Conservation (phyloP, 352 stramenopile species). For the Elongisporangium senticosum region DNA sequence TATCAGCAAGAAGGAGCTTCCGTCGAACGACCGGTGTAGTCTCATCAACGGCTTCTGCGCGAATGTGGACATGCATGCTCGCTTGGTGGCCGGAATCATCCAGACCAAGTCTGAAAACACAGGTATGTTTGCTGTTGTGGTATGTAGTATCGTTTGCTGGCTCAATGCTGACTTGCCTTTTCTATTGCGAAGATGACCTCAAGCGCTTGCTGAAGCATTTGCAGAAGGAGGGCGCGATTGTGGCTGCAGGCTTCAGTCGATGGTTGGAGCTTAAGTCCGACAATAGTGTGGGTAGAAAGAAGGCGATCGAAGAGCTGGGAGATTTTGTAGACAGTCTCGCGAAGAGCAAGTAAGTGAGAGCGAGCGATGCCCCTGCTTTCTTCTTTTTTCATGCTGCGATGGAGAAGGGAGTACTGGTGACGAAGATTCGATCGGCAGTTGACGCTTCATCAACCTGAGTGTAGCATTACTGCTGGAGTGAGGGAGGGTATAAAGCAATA, state of each 20-base stretch:
- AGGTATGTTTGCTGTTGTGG: conserved; percentile 19
- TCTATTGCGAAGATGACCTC: conserved; percentile 32
- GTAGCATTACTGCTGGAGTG: too few relatives aligned
- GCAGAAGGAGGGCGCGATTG: conserved; percentile 52
- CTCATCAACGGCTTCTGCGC: conserved; percentile 71
- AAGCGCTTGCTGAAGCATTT: conserved; percentile 68
- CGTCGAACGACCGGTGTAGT: conserved; percentile 55
- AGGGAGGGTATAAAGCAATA: too few relatives aligned
- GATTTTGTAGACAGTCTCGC: conserved; percentile 69
- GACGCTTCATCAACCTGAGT: too few relatives aligned
- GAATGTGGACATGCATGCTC: conserved; percentile 53
- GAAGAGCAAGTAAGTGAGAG: conserved; percentile 48
- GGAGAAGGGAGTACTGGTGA: too few relatives aligned
- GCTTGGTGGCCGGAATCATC: conserved; percentile 56
- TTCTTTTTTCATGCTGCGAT: too few relatives aligned
- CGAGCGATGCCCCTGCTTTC: too few relatives aligned
- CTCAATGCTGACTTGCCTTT: too few relatives aligned
- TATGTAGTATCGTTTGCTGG: too few relatives aligned
- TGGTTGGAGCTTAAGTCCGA: conserved; percentile 76
- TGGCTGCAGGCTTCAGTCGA: conserved; percentile 43
- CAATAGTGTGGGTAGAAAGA: conserved; percentile 69
- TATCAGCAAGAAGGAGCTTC: conserved; percentile 29
- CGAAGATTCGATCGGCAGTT: too few relatives aligned
- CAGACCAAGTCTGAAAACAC: conserved; percentile 48
- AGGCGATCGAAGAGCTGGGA: conserved; percentile 55